These are phyloP conservation scores for Nidula microcarpa DNA, from an alignment of 768 basidiomycete genomes.

Conservation along the genomic window DNA sequence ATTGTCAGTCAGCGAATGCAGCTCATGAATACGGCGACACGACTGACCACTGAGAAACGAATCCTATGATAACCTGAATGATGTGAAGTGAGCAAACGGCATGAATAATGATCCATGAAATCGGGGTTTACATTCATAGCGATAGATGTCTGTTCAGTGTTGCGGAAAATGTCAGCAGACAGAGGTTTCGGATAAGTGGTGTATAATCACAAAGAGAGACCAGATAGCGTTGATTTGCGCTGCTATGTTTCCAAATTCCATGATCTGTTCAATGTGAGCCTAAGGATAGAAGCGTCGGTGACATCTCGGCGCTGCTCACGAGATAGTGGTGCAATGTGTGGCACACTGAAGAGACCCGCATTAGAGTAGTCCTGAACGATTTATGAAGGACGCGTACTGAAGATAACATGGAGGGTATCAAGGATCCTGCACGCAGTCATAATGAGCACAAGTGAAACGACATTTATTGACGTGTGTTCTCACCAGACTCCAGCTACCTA, in stretches of 20 bases:
- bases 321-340: slow-evolving; percentile 40
- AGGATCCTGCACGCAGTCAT: slow-evolving; percentile 24
- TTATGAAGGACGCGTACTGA: slow-evolving; percentile 24
- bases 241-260: slow-evolving; percentile 26
- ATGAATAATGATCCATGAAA: not conserved
- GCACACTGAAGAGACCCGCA: slow-evolving; percentile 26
- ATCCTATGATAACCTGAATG: slow-evolving; percentile 22
- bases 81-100: slow-evolving; percentile 19
- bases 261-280: slow-evolving; percentile 21
- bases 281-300: not conserved
- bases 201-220: too few species aligned
- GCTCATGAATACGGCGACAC: not conserved
- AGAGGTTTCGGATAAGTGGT: not conserved
- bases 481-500: slow-evolving; percentile 34
- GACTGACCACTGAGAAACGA: slow-evolving; percentile 37
- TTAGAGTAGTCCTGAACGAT: not conserved
- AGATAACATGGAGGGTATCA: slow-evolving; percentile 35
- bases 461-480: slow-evolving; percentile 6
- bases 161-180: not conserved
- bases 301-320: slow-evolving; percentile 16
- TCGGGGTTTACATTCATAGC: slow-evolving; percentile 27
- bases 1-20: too few species aligned
- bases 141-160: slow-evolving; percentile 24
- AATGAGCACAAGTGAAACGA: not conserved
- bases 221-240: slow-evolving; percentile 18